phyloP scores from a whole-genome alignment of 768 basidiomycete genomes.

The Agrocybe pediades region DNA sequence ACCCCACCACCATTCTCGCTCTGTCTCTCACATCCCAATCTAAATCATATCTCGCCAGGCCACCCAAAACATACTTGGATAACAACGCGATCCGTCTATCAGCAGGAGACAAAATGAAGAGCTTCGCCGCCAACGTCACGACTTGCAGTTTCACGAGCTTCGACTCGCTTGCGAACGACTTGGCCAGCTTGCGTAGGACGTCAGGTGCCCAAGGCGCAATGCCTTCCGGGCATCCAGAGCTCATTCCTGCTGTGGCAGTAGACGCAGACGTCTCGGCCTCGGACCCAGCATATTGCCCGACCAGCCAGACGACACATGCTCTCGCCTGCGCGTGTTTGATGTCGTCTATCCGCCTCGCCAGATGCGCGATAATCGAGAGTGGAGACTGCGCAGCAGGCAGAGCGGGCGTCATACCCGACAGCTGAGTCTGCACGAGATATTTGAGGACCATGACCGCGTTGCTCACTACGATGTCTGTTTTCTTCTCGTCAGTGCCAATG shows the following conservation, averaged over 20 bases:
- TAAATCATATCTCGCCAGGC: slow-evolving; percentile 83
- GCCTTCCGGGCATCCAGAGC: slow-evolving; percentile 45
- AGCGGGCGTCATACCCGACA: no score
- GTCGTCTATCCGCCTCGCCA: slow-evolving; percentile 77
- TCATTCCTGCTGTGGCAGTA: slow-evolving; percentile 23
- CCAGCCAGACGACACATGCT: slow-evolving; percentile 91
- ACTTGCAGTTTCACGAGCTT: slow-evolving; percentile 79
- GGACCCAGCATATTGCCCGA: slow-evolving; percentile 78
- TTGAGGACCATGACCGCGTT: slow-evolving; percentile 87
- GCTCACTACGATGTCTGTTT: slow-evolving; percentile 71
- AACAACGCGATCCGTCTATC: slow-evolving; percentile 54
- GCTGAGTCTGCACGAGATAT: slow-evolving; percentile 73
- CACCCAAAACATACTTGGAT: slow-evolving; percentile 73
- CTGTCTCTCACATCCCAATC: slow-evolving; percentile 93
- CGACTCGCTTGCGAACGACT: slow-evolving; percentile 68
- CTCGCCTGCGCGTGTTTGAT: slow-evolving; percentile 80
- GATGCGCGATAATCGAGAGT: slow-evolving; percentile 70
- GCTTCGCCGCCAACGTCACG: slow-evolving; percentile 84
- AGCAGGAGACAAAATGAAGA: slow-evolving; percentile 68
- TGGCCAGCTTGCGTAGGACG: slow-evolving; percentile 77
- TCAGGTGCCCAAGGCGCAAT: slow-evolving; percentile 87
- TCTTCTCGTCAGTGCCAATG: not conserved
- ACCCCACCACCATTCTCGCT: slow-evolving; percentile 72
- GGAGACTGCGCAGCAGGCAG: slow-evolving; percentile 48
- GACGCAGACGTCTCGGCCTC: not conserved